Percentiles rank a stretch among this genome's conserved stretches.
Conservation (phyloP, 345 rosid genomes). For the Combretum micranthum region DNA sequence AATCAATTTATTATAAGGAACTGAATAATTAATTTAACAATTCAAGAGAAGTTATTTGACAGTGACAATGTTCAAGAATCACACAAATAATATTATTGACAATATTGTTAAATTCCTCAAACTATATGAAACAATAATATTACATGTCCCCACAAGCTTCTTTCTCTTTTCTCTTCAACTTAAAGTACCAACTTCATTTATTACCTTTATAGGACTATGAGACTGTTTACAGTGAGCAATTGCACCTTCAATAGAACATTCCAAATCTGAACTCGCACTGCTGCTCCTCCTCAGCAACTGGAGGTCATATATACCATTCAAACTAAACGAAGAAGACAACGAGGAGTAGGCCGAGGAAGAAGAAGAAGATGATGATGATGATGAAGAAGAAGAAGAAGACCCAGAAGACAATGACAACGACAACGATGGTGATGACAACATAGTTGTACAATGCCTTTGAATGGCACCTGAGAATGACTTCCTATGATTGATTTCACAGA, state of each 20-base stretch:
- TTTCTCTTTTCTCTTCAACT: constrained; percentile 1
- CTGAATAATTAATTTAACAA: too few relatives aligned
- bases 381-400: constrained; percentile 13
- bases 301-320: constrained; percentile 42
- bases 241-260: constrained; percentile 75
- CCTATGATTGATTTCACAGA: constrained; percentile 38
- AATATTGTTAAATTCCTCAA: too few relatives aligned
- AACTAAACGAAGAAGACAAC: constrained; percentile 59
- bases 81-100: too few relatives aligned
- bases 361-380: constrained; percentile 39
- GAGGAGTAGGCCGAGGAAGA: constrained; percentile 45
- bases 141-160: too few relatives aligned
- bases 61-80: too few relatives aligned
- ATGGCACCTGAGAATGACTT: constrained; percentile 83
- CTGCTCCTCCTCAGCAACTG: constrained; percentile 57
- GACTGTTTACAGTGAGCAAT: constrained; percentile 90
- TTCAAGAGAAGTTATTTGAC: too few relatives aligned
- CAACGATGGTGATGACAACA: constrained; percentile 37
- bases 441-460: constrained; percentile 44
- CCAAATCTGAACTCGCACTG: constrained; percentile 50
- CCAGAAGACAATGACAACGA: neutral
- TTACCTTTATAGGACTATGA: constrained; percentile 26
- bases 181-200: constrained; percentile 33
- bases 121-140: too few relatives aligned
- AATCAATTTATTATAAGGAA: too few relatives aligned